Percentiles rank a stretch among this genome's conserved stretches.
Evolutionary conservation across 2,329 filamentous ascomycete species (phyloP).

Genomic region (Aspergillus ruber): DNA sequence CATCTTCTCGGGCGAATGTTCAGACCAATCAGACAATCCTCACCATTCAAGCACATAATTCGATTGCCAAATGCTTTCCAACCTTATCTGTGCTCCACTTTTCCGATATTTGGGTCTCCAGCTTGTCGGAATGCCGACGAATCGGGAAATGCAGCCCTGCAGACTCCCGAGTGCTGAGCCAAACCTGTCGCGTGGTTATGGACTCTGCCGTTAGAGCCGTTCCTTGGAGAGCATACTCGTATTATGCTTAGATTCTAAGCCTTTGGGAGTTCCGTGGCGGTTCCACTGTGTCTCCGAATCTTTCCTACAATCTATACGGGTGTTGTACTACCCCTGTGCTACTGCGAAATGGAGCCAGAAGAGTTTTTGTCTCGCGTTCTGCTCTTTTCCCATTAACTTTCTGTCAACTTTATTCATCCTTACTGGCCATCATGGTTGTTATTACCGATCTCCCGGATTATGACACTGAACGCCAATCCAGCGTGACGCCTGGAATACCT

Average conservation of each 20-base stretch:
- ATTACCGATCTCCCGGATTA: constrained; percentile 9
- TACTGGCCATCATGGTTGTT: neutral
- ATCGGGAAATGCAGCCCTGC: neutral
- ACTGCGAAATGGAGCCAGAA: neutral
- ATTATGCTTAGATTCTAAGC: neutral
- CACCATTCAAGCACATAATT: neutral
- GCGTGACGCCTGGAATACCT: constrained; percentile 9
- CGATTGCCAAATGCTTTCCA: neutral
- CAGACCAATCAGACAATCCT: neutral
- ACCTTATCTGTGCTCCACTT: neutral
- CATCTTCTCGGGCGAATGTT: neutral
- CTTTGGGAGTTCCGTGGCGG: neutral
- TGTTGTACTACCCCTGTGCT: neutral
- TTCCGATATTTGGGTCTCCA: neutral
- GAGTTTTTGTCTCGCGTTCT: neutral
- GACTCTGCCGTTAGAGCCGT: no score
- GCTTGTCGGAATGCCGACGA: neutral
- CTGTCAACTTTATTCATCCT: neutral
- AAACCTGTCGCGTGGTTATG: neutral
- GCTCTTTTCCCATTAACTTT: neutral
- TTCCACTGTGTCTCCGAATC: neutral
- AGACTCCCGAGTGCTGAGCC: neutral
- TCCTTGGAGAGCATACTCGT: no score
- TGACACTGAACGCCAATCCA: constrained; percentile 2
- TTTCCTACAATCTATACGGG: neutral